Percentiles rank a stretch among this genome's conserved stretches.
phyloP scores from a whole-genome alignment of 768 basidiomycete genomes.

The Tephrocybe sp. region DNA sequence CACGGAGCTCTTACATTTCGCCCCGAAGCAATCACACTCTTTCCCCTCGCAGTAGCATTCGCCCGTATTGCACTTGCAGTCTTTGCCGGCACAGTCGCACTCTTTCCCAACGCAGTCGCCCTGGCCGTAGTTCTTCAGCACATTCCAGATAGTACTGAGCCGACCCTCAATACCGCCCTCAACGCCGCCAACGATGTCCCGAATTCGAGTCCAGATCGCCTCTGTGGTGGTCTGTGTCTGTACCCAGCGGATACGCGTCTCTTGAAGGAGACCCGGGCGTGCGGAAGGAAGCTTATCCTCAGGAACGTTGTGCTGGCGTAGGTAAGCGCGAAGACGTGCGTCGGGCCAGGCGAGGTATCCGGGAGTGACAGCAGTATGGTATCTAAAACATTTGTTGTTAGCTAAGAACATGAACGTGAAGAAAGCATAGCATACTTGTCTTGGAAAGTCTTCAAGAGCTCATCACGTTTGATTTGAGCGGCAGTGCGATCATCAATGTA shows the following conservation, averaged over 20 bases:
- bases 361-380: conserved; percentile 39
- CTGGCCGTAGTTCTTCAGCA: conserved; percentile 34
- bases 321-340: conserved; percentile 85
- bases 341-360: conserved; percentile 90
- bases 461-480: conserved; percentile 66
- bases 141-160: conserved; percentile 45
- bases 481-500: conserved; percentile 50
- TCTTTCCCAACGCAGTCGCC: conserved; percentile 18
- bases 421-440: conserved; percentile 49
- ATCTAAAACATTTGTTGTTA: conserved; percentile 39
- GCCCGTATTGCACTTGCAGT: conserved; percentile 2
- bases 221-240: conserved; percentile 59
- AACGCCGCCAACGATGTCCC: conserved; percentile 62
- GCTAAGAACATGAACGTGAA: not conserved
- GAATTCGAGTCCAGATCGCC: conserved; percentile 55
- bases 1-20: conserved; percentile 10
- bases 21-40: conserved; percentile 7
- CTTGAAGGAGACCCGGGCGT: conserved; percentile 77
- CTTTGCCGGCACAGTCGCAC: conserved; percentile 16
- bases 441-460: conserved; percentile 70
- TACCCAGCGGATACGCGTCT: conserved; percentile 77
- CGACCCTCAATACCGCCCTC: conserved; percentile 78
- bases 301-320: conserved; percentile 71
- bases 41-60: conserved; percentile 6
- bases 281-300: conserved; percentile 64